These are phyloP conservation scores for Pythium biforme DNA, from an alignment of 352 stramenopile genomes.

Conservation along the genomic window DNA sequence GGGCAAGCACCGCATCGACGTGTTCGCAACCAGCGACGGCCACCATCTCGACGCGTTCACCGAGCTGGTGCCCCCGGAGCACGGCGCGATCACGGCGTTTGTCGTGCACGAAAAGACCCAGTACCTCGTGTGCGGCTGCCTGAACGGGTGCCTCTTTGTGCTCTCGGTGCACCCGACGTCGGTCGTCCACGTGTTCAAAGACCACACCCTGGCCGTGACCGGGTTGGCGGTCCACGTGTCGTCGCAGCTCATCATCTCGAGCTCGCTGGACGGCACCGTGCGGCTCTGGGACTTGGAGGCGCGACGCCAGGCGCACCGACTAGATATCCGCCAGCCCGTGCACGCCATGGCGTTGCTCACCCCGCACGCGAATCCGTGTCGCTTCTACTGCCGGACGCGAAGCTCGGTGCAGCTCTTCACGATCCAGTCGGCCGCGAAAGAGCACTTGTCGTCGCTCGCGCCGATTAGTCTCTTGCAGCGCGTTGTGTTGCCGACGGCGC, in stretches of 20 bases:
- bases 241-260: slow-evolving; percentile 61
- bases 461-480: slow-evolving; percentile 59
- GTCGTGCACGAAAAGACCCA: slow-evolving; percentile 66
- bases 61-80: slow-evolving; percentile 47
- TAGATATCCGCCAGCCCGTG: slow-evolving; percentile 50
- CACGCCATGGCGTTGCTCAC: slow-evolving; percentile 47
- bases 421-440: slow-evolving; percentile 70
- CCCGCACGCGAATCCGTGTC: slow-evolving; percentile 33
- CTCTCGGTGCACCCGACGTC: slow-evolving; percentile 57
- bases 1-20: slow-evolving; percentile 44
- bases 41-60: slow-evolving; percentile 48
- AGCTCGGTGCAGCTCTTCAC: slow-evolving; percentile 52
- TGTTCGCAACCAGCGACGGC: slow-evolving; percentile 53
- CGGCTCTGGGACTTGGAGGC: slow-evolving; percentile 69
- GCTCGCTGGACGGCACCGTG: slow-evolving; percentile 66
- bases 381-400: slow-evolving; percentile 63
- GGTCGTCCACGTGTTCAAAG: slow-evolving; percentile 63
- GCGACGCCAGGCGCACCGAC: slow-evolving; percentile 55
- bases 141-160: slow-evolving; percentile 53
- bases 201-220: slow-evolving; percentile 62
- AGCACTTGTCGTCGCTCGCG: slow-evolving; percentile 55
- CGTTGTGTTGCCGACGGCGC: slow-evolving; percentile 33
- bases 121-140: slow-evolving; percentile 61
- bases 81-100: slow-evolving; percentile 64
- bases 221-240: slow-evolving; percentile 47